Evolutionary conservation across 2,329 filamentous ascomycete genomes (phyloP).

Genomic region (Scedosporium minutisporum): DNA sequence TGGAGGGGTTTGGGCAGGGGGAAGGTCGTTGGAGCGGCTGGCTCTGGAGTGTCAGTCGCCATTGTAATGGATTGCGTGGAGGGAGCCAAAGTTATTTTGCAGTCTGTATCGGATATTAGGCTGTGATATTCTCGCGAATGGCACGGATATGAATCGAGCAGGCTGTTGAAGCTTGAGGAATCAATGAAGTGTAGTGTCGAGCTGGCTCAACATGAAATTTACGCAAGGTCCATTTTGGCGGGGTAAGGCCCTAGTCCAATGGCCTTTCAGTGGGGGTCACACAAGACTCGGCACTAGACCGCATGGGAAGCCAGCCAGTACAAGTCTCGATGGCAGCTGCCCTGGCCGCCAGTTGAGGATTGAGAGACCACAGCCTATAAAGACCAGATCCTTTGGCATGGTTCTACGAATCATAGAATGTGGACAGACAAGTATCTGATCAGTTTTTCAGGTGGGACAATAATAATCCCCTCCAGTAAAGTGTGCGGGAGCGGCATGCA

Average conservation of each 20-base stretch:
- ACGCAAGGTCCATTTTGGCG: no score
- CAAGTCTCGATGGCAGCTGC: background rate
- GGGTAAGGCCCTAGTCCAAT: no score
- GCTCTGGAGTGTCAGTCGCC: background rate
- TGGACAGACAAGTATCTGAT: background rate
- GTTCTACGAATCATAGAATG: background rate
- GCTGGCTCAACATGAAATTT: no score
- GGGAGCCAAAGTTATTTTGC: no score
- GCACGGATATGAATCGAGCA: no score
- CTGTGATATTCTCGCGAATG: no score
- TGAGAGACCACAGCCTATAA: background rate
- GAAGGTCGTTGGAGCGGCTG: conserved; percentile 17
- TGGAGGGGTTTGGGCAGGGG: conserved; percentile 57
- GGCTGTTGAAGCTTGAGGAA: background rate
- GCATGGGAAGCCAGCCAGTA: no score
- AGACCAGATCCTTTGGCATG: background rate
- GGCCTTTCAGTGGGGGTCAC: no score
- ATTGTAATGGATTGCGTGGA: background rate
- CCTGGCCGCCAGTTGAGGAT: background rate
- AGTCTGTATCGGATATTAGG: no score
- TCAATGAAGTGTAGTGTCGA: background rate
- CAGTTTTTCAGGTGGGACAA: background rate
- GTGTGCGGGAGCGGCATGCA: conserved; percentile 2
- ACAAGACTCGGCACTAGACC: no score
- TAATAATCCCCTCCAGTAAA: background rate